Evolutionary conservation across 352 stramenopile genomes (phyloP).

Genomic region (Phytopythium chamaehyphon): DNA sequence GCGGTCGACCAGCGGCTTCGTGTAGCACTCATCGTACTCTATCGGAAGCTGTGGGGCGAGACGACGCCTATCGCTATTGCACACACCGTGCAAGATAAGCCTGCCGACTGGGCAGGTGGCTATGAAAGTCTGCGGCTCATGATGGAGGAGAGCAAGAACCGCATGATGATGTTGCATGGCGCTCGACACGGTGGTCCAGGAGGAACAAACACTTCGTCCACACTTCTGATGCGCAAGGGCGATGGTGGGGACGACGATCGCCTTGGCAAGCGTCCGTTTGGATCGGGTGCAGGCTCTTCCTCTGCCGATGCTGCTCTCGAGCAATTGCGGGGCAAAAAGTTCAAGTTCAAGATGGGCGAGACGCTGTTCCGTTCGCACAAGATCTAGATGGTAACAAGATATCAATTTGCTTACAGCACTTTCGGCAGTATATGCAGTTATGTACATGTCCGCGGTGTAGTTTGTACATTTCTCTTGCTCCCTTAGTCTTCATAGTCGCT

Average conservation of each 20-base stretch:
- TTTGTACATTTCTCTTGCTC: neutral
- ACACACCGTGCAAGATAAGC: constrained; percentile 81
- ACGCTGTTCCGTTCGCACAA: constrained; percentile 80
- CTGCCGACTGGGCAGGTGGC: constrained; percentile 67
- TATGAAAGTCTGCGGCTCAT: constrained; percentile 79
- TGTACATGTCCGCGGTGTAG: no score
- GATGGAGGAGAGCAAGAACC: constrained; percentile 84
- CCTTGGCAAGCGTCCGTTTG: constrained; percentile 25
- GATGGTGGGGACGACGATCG: constrained; percentile 26
- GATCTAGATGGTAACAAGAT: constrained; percentile 27
- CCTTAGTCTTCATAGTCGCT: neutral
- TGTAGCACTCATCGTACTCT: constrained; percentile 71
- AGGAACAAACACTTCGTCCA: neutral
- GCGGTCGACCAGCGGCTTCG: constrained; percentile 69
- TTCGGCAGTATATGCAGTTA: no score
- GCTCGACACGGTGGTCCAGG: constrained; percentile 11
- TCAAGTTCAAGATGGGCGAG: constrained; percentile 85
- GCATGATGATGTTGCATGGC: constrained; percentile 28
- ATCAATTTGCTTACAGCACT: no score
- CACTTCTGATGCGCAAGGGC: constrained; percentile 6
- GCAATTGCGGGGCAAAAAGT: constrained; percentile 80
- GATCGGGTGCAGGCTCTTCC: constrained; percentile 8
- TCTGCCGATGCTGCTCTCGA: constrained; percentile 48
- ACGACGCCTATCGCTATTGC: constrained; percentile 74
- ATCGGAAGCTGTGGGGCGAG: constrained; percentile 79